A percentile compares a stretch with the other conserved stretches of the same genome.
phyloP scores from a whole-genome alignment of 129 eudicot species.

The Arctium lappa region DNA sequence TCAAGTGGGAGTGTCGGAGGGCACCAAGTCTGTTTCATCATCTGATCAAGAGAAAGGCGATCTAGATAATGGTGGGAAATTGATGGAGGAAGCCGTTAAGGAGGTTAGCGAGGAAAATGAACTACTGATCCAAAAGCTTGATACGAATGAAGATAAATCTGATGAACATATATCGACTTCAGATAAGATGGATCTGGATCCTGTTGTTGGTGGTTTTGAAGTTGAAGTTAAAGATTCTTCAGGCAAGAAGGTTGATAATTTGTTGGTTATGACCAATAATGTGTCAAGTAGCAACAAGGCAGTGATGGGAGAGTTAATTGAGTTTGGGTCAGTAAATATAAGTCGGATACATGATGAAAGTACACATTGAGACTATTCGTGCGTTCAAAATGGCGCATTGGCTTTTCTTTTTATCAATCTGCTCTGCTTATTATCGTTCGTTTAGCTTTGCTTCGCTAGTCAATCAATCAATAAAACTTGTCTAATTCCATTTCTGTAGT shows the following conservation, averaged over 20 bases:
- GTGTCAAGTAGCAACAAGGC: slow-evolving; percentile 36
- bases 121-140: not conserved
- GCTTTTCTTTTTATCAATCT: slow-evolving; percentile 34
- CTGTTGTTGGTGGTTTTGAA: slow-evolving; percentile 22
- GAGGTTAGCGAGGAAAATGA: slow-evolving; percentile 21
- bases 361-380: slow-evolving; percentile 74
- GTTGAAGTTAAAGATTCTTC: slow-evolving; percentile 10
- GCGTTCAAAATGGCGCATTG: slow-evolving; percentile 11
- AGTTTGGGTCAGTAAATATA: slow-evolving; percentile 56
- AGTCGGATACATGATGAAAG: slow-evolving; percentile 90
- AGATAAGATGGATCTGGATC: slow-evolving; percentile 26
- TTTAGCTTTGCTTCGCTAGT: slow-evolving; percentile 34
- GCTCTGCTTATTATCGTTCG: slow-evolving; percentile 9
- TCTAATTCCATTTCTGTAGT: slow-evolving; percentile 12
- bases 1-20: not conserved
- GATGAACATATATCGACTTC: not conserved
- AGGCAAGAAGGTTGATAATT: slow-evolving; percentile 23
- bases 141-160: slow-evolving; percentile 6
- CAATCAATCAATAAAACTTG: slow-evolving; percentile 36
- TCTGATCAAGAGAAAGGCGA: slow-evolving; percentile 17
- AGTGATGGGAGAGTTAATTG: slow-evolving; percentile 50
- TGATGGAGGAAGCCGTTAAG: slow-evolving; percentile 20
- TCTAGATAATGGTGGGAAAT: slow-evolving; percentile 7
- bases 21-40: not conserved
- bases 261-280: slow-evolving; percentile 28